Conservation (phyloP, 768 basidiomycete genomes). For the Suillus alpinus region DNA sequence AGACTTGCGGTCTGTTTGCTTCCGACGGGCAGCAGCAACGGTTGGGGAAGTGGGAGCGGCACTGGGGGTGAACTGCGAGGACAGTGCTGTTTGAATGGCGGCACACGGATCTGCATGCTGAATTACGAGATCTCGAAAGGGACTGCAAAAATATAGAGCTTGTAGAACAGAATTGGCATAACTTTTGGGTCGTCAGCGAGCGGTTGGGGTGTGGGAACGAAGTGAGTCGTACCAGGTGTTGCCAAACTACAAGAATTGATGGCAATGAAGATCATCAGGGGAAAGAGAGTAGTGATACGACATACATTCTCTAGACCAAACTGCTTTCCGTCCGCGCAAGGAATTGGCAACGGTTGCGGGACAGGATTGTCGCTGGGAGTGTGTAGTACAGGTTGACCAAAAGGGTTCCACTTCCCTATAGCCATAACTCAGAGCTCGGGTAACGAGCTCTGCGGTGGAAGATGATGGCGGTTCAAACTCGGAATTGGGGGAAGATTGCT, state of each 20-base stretch:
- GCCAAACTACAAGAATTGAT: conserved; percentile 65
- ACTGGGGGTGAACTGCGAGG: conserved; percentile 21
- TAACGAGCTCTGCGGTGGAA: background rate
- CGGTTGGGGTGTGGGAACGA: conserved; percentile 5
- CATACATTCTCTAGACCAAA: conserved; percentile 98
- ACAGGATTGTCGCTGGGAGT: conserved; percentile 21
- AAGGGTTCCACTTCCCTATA: conserved; percentile 40
- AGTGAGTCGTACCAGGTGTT: conserved; percentile 78
- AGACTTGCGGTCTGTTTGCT: conserved; percentile 51
- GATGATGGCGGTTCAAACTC: conserved; percentile 5
- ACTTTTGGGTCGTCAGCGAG: conserved; percentile 40
- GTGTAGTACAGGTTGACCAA: conserved; percentile 25
- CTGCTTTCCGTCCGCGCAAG: conserved; percentile 74
- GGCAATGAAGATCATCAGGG: conserved; percentile 6
- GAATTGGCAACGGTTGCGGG: conserved; percentile 34
- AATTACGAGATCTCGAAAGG: conserved; percentile 89
- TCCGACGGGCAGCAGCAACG: conserved; percentile 41
- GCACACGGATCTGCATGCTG: conserved; percentile 56
- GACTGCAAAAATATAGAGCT: conserved; percentile 91
- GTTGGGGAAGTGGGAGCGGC: conserved; percentile 26
- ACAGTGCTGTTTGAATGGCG: conserved; percentile 32
- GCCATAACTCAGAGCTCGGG: conserved; percentile 22
- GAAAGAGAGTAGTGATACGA: conserved; percentile 16
- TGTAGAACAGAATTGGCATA: conserved; percentile 99
- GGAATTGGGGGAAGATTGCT: conserved; percentile 16